Percentiles rank a stretch among this genome's conserved stretches.
phyloP scores from a whole-genome alignment of 345 rosid species.

The Eucalyptus cloeziana region DNA sequence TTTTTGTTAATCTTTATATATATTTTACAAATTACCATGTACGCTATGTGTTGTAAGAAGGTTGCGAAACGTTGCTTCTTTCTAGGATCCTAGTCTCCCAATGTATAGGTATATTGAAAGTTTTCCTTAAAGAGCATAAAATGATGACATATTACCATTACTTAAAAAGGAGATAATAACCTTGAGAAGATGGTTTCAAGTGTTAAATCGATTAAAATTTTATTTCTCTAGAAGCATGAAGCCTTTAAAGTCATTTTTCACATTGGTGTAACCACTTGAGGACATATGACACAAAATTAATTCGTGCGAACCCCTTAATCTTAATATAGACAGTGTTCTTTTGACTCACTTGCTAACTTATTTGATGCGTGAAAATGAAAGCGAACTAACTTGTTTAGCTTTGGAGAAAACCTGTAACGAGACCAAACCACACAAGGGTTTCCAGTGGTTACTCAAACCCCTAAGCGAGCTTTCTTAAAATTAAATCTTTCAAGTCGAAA shows the following conservation, averaged over 20 bases:
- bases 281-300: too few species aligned
- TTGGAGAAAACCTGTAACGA: background rate
- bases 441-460: background rate
- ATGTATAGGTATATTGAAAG: too few species aligned
- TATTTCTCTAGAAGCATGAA: background rate
- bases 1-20: too few species aligned
- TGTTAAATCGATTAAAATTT: background rate
- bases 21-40: too few species aligned
- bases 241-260: too few species aligned
- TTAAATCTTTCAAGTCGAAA: background rate
- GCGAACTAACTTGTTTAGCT: background rate
- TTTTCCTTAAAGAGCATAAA: background rate
- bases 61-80: too few species aligned
- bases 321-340: fast-evolving
- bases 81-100: background rate
- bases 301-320: background rate
- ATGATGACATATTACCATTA: background rate
- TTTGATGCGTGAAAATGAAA: background rate
- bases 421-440: background rate
- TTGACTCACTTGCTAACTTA: fast-evolving
- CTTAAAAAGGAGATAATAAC: background rate
- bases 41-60: too few species aligned
- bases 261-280: too few species aligned
- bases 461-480: background rate
- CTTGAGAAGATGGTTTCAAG: background rate